phyloP scores from a whole-genome alignment of 2,329 filamentous ascomycete species.

The Colletotrichum horii region DNA sequence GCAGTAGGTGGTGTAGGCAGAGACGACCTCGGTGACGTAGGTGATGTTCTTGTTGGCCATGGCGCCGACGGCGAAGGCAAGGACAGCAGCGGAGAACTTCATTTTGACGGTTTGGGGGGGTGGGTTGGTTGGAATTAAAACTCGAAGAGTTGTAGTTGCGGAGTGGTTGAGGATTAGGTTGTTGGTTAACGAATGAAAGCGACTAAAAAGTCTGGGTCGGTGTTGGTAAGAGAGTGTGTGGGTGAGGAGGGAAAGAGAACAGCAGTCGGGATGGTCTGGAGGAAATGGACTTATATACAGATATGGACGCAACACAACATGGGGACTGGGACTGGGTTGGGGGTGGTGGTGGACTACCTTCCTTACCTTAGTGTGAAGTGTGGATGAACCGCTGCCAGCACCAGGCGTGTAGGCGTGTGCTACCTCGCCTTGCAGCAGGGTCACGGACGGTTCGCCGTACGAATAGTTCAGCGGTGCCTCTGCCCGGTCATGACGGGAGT shows the following conservation, averaged over 20 bases:
- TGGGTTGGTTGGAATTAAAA: constrained; percentile 27
- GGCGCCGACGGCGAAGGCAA: constrained; percentile 57
- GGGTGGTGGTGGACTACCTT: constrained; percentile 4
- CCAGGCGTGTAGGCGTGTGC: neutral
- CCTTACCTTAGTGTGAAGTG: constrained; percentile 10
- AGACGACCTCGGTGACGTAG: constrained; percentile 71
- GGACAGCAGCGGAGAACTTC: constrained; percentile 64
- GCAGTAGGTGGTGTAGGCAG: constrained; percentile 75
- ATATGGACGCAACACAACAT: constrained; percentile 20
- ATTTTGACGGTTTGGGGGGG: constrained; percentile 62
- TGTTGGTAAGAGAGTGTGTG: constrained; percentile 52
- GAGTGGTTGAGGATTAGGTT: constrained; percentile 34
- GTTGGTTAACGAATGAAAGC: constrained; percentile 61
- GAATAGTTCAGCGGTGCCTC: neutral
- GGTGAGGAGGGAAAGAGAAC: constrained; percentile 48
- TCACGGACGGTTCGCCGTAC: neutral
- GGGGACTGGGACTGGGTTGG: neutral
- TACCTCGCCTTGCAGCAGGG: constrained; percentile 10
- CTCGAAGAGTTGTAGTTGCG: constrained; percentile 35
- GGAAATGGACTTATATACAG: constrained; percentile 56
- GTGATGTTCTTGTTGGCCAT: constrained; percentile 49
- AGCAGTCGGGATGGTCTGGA: constrained; percentile 38
- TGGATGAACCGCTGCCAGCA: constrained; percentile 7
- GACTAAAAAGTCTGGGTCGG: constrained; percentile 60
- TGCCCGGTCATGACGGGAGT: constrained; percentile 10